phyloP scores from a whole-genome alignment of 257 asterid genomes.

The Nemophila menziesii region DNA sequence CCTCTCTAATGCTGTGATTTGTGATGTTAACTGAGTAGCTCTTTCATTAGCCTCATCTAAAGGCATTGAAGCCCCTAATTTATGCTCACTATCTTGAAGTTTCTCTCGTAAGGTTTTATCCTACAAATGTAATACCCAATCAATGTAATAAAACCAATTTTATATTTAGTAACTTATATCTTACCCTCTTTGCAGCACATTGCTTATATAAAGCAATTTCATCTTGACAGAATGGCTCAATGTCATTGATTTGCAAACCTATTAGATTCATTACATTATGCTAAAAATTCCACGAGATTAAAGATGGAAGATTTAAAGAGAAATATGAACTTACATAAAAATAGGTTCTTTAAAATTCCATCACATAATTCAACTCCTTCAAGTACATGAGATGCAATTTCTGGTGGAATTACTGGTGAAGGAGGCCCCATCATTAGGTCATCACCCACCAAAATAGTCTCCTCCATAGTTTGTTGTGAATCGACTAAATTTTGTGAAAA shows the following conservation, averaged over 20 bases:
- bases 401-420: conserved; percentile 85
- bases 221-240: conserved; percentile 68
- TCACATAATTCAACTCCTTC: conserved; percentile 87
- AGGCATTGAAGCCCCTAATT: conserved; percentile 85
- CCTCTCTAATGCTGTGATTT: conserved; percentile 76
- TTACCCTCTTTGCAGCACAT: conserved; percentile 41
- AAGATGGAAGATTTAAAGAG: neutral
- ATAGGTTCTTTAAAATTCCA: conserved; percentile 79
- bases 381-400: conserved; percentile 89
- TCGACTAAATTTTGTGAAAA: conserved; percentile 35
- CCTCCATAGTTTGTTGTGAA: conserved; percentile 88
- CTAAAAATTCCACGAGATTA: conserved; percentile 10
- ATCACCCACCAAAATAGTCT: conserved; percentile 92
- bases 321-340: conserved; percentile 41
- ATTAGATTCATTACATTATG: neutral
- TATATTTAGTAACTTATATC: conserved; percentile 16
- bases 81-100: conserved; percentile 80
- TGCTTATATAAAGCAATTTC: conserved; percentile 34
- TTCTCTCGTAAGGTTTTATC: conserved; percentile 70
- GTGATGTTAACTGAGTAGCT: conserved; percentile 63
- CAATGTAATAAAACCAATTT: neutral
- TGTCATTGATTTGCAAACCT: conserved; percentile 79
- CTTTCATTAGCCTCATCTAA: conserved; percentile 65
- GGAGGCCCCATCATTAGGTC: conserved; percentile 97
- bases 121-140: conserved; percentile 22